Base-by-base conservation (phyloP, 192 early-diverging fungal genomes). In the Coemansia sp. region DNA sequence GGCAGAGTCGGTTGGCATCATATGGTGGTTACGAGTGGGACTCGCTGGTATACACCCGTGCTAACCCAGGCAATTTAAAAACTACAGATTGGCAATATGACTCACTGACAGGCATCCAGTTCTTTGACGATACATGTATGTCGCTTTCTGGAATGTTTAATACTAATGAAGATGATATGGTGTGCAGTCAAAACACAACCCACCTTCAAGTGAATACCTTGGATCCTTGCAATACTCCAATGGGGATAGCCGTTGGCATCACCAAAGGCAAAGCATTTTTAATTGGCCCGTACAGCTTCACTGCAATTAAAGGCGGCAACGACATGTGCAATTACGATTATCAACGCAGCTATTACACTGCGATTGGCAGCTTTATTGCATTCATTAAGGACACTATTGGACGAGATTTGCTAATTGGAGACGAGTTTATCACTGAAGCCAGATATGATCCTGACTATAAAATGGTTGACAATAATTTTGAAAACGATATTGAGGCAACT, bases 251-350 rank as follows among this genome's bases (percentile, higher is more conserved):
- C 11, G 38, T 37, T 9, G 56, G 56, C 11, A 21, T 42, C 3
- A 20, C 44, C 20, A 46, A 46, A 19, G 48, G 23, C 28, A 20
- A 34, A 6, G 47, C 31, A 12, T 67, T 62, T 36, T 55, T 58
- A 15, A 48, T 64, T 10, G 65, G 71, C 7, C 14, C 65, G 1
- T 59, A 62, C 15, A 72, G 71, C 49, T 65, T 63, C n/a, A 48
- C 50, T 2, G 64, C 46, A 0, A 19, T 72, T 1, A 15, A 59
- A n/a, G 46, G 26, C 6, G 71, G 64, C 36, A 42, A 36, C 4
- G 28, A 60, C 28, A 40, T 66, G 25, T 72, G 71, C 49, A 19
- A 20, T 19, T 50, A 48, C 25, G 17, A 21, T 21, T 22, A 52
- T 3, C 19, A 40, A 12, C 56, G 55, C 7, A 57, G 20, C 17